phyloP scores from a whole-genome alignment of 768 basidiomycete species.

The Termitomyces sp. region DNA sequence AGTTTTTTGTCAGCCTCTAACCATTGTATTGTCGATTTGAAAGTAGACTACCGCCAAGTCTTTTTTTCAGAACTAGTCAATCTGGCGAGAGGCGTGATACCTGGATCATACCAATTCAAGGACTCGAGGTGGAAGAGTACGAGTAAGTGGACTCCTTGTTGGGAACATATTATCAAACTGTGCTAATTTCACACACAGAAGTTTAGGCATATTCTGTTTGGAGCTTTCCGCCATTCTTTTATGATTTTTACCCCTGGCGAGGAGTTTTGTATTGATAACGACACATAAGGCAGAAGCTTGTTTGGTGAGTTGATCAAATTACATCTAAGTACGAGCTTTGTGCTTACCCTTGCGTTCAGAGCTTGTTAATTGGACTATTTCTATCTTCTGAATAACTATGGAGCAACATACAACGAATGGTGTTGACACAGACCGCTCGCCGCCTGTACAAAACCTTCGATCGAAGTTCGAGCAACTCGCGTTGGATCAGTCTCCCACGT shows the following conservation, averaged over 20 bases:
- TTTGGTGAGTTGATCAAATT: neutral
- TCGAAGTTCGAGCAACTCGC: conserved; percentile 73
- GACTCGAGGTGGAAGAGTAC: neutral
- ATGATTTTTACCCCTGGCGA: neutral
- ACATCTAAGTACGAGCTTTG: neutral
- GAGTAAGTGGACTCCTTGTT: neutral
- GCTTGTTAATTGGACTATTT: neutral
- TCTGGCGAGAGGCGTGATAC: neutral
- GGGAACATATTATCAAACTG: too few relatives aligned
- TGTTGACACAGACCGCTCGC: conserved; percentile 52
- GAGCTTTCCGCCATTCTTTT: neutral
- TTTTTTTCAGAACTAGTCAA: neutral
- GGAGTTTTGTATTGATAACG: neutral
- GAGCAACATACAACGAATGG: conserved; percentile 16
- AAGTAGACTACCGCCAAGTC: neutral
- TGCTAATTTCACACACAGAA: neutral
- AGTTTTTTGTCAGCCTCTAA: neutral
- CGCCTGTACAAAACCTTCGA: conserved; percentile 66
- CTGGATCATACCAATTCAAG: neutral
- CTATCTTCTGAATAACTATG: neutral
- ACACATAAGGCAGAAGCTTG: neutral
- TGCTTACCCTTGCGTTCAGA: neutral
- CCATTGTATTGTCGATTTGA: neutral
- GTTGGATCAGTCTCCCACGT: conserved; percentile 12
- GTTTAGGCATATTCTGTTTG: neutral